Percentiles rank a stretch among this genome's conserved stretches.
Conservation (phyloP, 306 rosid species). For the Clitoria ternatea region DNA sequence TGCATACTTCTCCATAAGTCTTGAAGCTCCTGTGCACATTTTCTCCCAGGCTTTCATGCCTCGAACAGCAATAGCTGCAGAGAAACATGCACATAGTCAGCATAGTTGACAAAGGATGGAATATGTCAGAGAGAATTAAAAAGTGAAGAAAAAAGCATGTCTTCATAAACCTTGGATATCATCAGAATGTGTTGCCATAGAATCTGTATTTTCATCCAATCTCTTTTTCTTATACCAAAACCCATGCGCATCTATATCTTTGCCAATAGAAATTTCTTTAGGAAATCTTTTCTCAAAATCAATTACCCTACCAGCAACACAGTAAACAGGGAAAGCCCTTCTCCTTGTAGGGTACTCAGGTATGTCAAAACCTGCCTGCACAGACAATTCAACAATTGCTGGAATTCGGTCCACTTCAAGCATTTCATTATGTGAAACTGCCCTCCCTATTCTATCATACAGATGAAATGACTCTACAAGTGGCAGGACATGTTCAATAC, state of each 20-base stretch:
- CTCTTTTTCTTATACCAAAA: conserved; percentile 45
- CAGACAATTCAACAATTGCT: conserved; percentile 61
- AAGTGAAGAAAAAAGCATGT: neutral
- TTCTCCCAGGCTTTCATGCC: conserved; percentile 72
- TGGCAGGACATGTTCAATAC: conserved; percentile 50
- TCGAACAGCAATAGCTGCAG: conserved; percentile 44
- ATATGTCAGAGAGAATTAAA: neutral
- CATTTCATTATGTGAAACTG: conserved; percentile 65
- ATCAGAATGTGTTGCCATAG: conserved; percentile 29
- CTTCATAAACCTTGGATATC: conserved; percentile 47
- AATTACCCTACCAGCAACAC: conserved; percentile 54
- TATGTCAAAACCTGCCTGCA: conserved; percentile 69
- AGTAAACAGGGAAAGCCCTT: conserved; percentile 58
- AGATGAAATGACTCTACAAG: conserved; percentile 60
- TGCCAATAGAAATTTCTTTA: conserved; percentile 34
- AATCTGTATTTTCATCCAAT: conserved; percentile 5
- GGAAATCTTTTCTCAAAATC: conserved; percentile 69
- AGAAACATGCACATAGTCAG: conserved; percentile 19
- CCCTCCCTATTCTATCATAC: conserved; percentile 65
- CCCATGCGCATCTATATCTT: conserved; percentile 47
- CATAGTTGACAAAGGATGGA: neutral
- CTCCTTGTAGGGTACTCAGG: conserved; percentile 63
- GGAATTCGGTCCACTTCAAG: conserved; percentile 64
- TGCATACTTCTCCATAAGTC: conserved; percentile 51
- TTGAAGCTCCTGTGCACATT: conserved; percentile 48